These are phyloP conservation scores for Rubia yunnanensis DNA, from an alignment of 257 asterid species.

Conservation along the genomic window DNA sequence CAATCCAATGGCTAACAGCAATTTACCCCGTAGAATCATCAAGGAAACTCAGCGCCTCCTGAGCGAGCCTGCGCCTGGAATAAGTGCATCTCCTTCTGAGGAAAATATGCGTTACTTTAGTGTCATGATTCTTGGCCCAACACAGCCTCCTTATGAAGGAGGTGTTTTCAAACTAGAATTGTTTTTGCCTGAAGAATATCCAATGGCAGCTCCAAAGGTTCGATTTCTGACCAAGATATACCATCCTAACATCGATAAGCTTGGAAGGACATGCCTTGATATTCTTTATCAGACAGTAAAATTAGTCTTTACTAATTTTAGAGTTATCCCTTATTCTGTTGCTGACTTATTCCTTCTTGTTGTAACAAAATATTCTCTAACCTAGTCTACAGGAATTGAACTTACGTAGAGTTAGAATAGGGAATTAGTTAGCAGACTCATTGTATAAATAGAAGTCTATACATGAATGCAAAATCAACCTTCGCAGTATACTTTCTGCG, in stretches of 20 bases:
- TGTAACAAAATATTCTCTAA: no score
- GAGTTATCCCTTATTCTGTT: no score
- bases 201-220: slow-evolving; percentile 99
- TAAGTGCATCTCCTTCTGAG: slow-evolving; percentile 98
- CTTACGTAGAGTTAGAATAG: no score
- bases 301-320: no score
- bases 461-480: no score
- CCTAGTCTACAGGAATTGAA: no score
- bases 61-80: slow-evolving; percentile 99
- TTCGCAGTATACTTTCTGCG: no score
- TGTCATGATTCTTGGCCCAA: slow-evolving; percentile 98
- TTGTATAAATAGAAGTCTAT: no score
- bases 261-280: slow-evolving; percentile 98
- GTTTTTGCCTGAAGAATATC: slow-evolving; percentile 94
- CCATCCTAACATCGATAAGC: slow-evolving; percentile 99
- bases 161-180: slow-evolving; percentile 98
- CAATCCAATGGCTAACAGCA: slow-evolving; percentile 53
- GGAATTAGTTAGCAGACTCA: no score
- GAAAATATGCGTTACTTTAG: slow-evolving; percentile 97
- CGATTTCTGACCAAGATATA: slow-evolving; percentile 98
- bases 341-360: no score
- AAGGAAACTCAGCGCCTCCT: slow-evolving; percentile 99
- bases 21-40: slow-evolving; percentile 54
- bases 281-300: no score
- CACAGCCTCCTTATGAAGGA: slow-evolving; percentile 99